Evolutionary conservation across 371 early-diverging fungal genomes (phyloP), one percentile per base, ranked within the genome.

Genomic region (Massospora cicadina): DNA sequence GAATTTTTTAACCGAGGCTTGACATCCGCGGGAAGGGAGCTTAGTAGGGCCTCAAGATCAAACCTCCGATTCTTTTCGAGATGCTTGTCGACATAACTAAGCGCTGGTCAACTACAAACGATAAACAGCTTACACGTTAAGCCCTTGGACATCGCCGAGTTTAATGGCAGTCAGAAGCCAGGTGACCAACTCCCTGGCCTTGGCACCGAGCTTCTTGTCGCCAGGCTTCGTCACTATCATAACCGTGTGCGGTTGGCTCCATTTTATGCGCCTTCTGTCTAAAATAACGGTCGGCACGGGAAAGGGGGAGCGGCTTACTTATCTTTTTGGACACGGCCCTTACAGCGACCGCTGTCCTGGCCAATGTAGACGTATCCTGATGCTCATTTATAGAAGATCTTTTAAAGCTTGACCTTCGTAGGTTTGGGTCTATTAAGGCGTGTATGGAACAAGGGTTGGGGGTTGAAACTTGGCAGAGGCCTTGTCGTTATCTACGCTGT

Each of bases 171-270:
- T 67, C 0, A 89, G 79, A 31, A 95, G 79, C 86, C 87, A 91
- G 7, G 82, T 58, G 0, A 91, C 84, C 60, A 93, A 70, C 33
- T 91, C 86, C 1, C 88, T 78, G 13, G 95, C 91, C 70, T 88
- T 74, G 28, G 73, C 71, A 12, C 92, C 76, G 3, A 95, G 75
- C 1, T 80, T 78, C 17, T 74, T 68, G 74, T 95, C 95, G 54
- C 86, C 84, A 24, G 89, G 83, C 71, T 95, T 95, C 12, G 93
- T 91, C 29, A 95, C 91, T 33, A 95, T 81, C 84, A 95, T 17
- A 13, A 63, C 55, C 5, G 54, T n/a, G n/a, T 63, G 53, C 2
- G 63, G 63, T 17, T 53, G 13, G 21, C 13, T 33, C 54, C 54
- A 63, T 28, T 54, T 63, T 25, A 63, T 33, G 53, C 27, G 43